These are phyloP conservation scores for Raffaelea albimanens DNA, from an alignment of 2,329 filamentous ascomycete genomes.

Conservation along the genomic window DNA sequence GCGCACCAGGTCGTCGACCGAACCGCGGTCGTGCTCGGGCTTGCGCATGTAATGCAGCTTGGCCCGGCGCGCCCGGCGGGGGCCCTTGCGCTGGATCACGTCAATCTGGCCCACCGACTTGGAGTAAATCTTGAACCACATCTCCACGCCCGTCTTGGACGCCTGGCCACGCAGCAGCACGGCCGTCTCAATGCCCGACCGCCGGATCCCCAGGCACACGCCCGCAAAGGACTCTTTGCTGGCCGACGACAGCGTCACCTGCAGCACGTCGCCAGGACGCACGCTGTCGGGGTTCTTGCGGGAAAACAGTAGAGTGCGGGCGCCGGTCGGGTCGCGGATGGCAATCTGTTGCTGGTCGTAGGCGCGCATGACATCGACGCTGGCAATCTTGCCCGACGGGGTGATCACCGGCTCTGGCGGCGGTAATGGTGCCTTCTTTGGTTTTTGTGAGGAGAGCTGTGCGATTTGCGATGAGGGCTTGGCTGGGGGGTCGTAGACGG, in stretches of 20 bases:
- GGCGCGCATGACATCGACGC: slow-evolving; percentile 50
- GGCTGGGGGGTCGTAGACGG: slow-evolving; percentile 29
- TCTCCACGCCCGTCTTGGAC: slow-evolving; percentile 81
- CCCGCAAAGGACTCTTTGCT: slow-evolving; percentile 85
- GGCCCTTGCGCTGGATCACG: slow-evolving; percentile 69
- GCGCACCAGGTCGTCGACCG: slow-evolving; percentile 69
- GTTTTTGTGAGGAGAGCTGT: too few species aligned
- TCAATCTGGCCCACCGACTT: slow-evolving; percentile 86
- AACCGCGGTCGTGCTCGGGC: slow-evolving; percentile 79
- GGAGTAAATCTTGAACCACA: slow-evolving; percentile 95
- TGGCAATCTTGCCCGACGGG: too few species aligned
- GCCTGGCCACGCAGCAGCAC: slow-evolving; percentile 80
- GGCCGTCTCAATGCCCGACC: slow-evolving; percentile 80
- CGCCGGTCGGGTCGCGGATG: slow-evolving; percentile 74
- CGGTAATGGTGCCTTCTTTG: slow-evolving; percentile 1
- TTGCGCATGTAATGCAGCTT: slow-evolving; percentile 86
- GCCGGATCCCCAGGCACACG: slow-evolving; percentile 76
- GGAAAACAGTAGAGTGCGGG: slow-evolving; percentile 73
- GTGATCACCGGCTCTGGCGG: slow-evolving; percentile 6
- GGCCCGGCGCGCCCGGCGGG: slow-evolving; percentile 78
- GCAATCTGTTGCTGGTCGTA: slow-evolving; percentile 62
- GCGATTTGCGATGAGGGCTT: too few species aligned
- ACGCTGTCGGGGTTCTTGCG: slow-evolving; percentile 68
- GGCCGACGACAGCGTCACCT: slow-evolving; percentile 70
- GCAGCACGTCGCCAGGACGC: slow-evolving; percentile 80